phyloP scores from a whole-genome alignment of 2,329 filamentous ascomycete species.

The Aspergillus awamori region DNA sequence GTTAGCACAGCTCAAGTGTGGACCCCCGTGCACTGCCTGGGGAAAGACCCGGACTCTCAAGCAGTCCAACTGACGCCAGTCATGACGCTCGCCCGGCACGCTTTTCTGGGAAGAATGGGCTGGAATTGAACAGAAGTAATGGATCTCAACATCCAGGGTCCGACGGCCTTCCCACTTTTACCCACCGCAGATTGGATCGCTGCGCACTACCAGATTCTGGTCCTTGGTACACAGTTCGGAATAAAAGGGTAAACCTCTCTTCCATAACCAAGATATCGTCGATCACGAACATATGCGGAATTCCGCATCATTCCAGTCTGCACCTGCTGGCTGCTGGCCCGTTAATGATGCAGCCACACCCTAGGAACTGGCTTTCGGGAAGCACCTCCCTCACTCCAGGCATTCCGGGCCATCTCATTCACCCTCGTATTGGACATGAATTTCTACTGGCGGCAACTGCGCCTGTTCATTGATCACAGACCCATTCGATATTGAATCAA shows the following conservation, averaged over 20 bases:
- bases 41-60: not conserved
- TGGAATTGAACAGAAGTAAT: not conserved
- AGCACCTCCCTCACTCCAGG: not conserved
- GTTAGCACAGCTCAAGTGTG: not conserved
- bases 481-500: not conserved
- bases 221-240: not conserved
- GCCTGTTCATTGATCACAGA: not conserved
- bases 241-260: not conserved
- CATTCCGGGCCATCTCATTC: not conserved
- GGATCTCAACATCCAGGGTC: not conserved
- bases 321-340: not conserved
- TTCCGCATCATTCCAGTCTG: not conserved
- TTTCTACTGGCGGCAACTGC: not conserved
- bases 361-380: not conserved
- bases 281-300: not conserved
- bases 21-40: conserved; percentile 4
- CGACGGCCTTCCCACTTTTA: not conserved
- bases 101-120: not conserved
- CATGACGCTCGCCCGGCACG: not conserved
- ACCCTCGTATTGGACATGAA: not conserved
- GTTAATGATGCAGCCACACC: not conserved
- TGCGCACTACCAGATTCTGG: not conserved
- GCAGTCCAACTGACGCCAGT: conserved; percentile 1
- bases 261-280: not conserved
- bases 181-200: not conserved